phyloP scores from a whole-genome alignment of 1,139 yeast species.

The Sugiyamaella sp. region DNA sequence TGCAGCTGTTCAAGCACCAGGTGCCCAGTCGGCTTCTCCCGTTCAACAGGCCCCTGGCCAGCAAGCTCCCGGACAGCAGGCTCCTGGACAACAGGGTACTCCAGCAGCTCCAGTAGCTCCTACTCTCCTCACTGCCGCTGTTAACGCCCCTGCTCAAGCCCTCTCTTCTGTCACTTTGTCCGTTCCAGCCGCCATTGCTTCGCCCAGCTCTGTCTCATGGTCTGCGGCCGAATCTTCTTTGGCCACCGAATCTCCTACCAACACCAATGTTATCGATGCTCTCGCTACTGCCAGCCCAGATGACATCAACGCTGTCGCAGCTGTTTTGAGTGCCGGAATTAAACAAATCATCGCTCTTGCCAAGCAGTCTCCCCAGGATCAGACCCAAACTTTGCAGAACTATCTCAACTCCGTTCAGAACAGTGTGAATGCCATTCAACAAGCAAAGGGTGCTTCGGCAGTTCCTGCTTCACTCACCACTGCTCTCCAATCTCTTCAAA shows the following conservation, averaged over 20 bases:
- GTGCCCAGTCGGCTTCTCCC: not conserved
- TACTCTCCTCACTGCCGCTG: not conserved
- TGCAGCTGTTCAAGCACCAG: not conserved
- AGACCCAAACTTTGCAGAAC: not conserved
- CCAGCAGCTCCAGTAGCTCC: not conserved
- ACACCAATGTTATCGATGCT: not conserved
- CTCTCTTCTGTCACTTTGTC: not conserved
- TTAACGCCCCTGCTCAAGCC: not conserved
- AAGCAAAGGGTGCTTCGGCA: slow-evolving; percentile 8
- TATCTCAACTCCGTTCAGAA: slow-evolving; percentile 1
- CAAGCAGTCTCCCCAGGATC: slow-evolving; percentile 2
- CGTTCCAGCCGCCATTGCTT: not conserved
- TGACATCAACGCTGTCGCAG: slow-evolving; percentile 7
- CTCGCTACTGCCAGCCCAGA: not conserved
- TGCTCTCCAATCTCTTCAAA: not conserved
- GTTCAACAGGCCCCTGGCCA: not conserved
- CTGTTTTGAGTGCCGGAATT: slow-evolving; percentile 4
- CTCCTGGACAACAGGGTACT: not conserved
- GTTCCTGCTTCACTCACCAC: not conserved
- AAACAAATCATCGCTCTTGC: slow-evolving; percentile 5
- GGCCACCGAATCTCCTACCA: slow-evolving; percentile 4
- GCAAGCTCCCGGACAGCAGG: not conserved
- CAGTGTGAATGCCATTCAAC: not conserved
- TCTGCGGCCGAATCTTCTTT: not conserved
- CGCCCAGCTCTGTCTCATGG: not conserved